Conservation (phyloP, 2,329 filamentous ascomycete species). For the Colletotrichum musicola region DNA sequence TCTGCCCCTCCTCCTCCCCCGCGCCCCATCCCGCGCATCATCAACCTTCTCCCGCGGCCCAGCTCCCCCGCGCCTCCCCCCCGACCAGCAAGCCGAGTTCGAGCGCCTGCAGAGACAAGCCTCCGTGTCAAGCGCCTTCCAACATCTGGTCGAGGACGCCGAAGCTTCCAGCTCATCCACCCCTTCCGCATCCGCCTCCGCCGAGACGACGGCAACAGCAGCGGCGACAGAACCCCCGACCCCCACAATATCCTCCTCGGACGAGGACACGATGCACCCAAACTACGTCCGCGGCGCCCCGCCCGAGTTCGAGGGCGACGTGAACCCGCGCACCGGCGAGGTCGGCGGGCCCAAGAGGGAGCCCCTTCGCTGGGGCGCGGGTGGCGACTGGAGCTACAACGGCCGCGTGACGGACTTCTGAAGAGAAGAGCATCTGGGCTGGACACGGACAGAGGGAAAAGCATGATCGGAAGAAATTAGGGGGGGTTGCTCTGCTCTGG, state of each 20-base stretch:
- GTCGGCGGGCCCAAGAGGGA: slow-evolving; percentile 98
- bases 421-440: no score
- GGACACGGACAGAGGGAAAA: no score
- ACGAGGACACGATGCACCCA: slow-evolving; percentile 67
- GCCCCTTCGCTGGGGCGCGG: slow-evolving; percentile 85
- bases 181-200: slow-evolving; percentile 41
- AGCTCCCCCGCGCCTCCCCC: slow-evolving; percentile 86
- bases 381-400: slow-evolving; percentile 91
- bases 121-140: slow-evolving; percentile 58
- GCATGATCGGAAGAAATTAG: no score
- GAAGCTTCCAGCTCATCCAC: background rate
- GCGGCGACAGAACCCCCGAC: slow-evolving; percentile 41
- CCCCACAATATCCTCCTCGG: slow-evolving; percentile 44
- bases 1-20: slow-evolving; percentile 30
- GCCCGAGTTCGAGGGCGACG: slow-evolving; percentile 93
- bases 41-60: slow-evolving; percentile 67
- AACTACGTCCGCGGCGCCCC: slow-evolving; percentile 81
- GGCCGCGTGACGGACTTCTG: slow-evolving; percentile 93
- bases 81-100: slow-evolving; percentile 90
- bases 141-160: slow-evolving; percentile 42
- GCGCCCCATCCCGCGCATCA: slow-evolving; percentile 42
- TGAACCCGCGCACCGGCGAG: slow-evolving; percentile 94
- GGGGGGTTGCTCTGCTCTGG: no score
- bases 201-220: slow-evolving; percentile 42
- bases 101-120: slow-evolving; percentile 82